Conservation (phyloP, 805 yeast species). For the Starmerella ratchasimensis region DNA sequence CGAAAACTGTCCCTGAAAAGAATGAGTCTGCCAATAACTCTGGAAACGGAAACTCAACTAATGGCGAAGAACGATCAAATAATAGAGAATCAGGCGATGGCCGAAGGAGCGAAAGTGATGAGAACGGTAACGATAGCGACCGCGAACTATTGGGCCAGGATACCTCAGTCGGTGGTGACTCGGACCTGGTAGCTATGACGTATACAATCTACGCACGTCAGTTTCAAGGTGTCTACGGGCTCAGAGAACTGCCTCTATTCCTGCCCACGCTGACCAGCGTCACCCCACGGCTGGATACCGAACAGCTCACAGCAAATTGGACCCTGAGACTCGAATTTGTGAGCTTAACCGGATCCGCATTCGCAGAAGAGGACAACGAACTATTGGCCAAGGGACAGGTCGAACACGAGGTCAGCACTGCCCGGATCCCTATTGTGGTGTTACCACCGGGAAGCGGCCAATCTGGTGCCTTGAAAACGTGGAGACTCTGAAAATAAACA, state of each 20-base stretch:
- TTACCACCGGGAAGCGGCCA: conserved; percentile 18
- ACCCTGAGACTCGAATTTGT: conserved; percentile 18
- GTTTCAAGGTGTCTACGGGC: conserved; percentile 12
- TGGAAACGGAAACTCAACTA: too few relatives aligned
- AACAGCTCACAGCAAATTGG: conserved; percentile 17
- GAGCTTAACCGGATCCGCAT: conserved; percentile 16
- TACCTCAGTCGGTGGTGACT: too few relatives aligned
- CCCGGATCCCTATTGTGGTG: conserved; percentile 18
- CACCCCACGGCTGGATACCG: conserved; percentile 16
- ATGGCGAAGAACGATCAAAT: too few relatives aligned
- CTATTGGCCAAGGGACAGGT: conserved; percentile 18
- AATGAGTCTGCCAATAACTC: too few relatives aligned
- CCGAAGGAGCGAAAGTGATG: too few relatives aligned
- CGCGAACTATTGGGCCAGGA: too few relatives aligned
- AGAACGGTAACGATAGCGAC: too few relatives aligned
- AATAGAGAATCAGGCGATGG: too few relatives aligned
- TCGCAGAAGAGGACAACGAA: conserved; percentile 12
- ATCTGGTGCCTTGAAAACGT: conserved; percentile 11
- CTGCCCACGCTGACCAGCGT: conserved; percentile 17
- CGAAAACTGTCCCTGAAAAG: conserved; percentile 10
- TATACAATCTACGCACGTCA: conserved; percentile 17
- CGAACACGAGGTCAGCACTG: conserved; percentile 15
- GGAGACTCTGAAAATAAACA: conserved; percentile 12
- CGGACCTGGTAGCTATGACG: conserved; percentile 5
- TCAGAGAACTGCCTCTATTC: conserved; percentile 15